Conservation (phyloP, 805 yeast genomes). For the Cephaloascus fragrans region DNA sequence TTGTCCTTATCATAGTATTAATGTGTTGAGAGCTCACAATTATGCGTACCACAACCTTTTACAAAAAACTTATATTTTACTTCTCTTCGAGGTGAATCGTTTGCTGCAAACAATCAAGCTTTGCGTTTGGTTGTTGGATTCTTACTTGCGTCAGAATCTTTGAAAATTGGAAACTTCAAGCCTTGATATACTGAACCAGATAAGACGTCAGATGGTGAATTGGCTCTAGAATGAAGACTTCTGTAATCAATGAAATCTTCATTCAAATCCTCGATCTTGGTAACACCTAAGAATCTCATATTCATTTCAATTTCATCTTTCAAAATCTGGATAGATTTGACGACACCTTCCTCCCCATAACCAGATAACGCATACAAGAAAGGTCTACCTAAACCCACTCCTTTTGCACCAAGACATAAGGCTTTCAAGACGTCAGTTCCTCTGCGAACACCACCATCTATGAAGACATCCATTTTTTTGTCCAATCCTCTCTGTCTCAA, state of each 20-base stretch:
- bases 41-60: too few relatives aligned
- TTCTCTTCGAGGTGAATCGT: too few relatives aligned
- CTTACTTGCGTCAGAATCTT: too few relatives aligned
- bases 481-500: constrained; percentile 29
- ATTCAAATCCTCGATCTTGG: constrained; percentile 32
- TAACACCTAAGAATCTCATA: constrained; percentile 60
- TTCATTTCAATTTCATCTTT: constrained; percentile 53
- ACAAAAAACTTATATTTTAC: too few relatives aligned
- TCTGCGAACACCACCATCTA: constrained; percentile 74
- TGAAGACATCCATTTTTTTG: constrained; percentile 47
- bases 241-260: constrained; percentile 27
- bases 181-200: not conserved
- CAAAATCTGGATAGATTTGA: constrained; percentile 50
- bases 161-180: not conserved
- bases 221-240: constrained; percentile 5
- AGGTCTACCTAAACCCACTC: constrained; percentile 70
- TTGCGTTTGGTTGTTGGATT: too few relatives aligned
- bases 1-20: too few relatives aligned
- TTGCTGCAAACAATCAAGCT: too few relatives aligned
- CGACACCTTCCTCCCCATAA: constrained; percentile 70
- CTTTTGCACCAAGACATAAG: constrained; percentile 65
- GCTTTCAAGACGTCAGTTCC: constrained; percentile 77
- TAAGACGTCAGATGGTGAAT: not conserved
- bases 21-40: too few relatives aligned
- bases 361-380: constrained; percentile 71